phyloP scores from a whole-genome alignment of 352 stramenopile species.

The Phytophthora aleatoria region DNA sequence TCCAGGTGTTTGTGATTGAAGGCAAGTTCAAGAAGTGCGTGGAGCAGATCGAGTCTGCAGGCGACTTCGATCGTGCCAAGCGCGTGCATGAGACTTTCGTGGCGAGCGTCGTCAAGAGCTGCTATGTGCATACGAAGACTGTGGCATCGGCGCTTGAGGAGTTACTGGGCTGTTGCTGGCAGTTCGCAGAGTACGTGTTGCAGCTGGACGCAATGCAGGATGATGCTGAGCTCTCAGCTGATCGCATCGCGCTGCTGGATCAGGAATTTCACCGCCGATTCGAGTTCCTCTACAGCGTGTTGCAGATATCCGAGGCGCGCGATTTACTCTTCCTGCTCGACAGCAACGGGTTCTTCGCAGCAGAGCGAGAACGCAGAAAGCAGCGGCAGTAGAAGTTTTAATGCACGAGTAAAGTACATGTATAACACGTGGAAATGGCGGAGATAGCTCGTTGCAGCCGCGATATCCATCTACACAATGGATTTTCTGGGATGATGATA shows the following conservation, averaged over 20 bases:
- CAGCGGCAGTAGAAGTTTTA: slow-evolving; percentile 16
- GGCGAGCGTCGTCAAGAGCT: slow-evolving; percentile 64
- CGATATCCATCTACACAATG: slow-evolving; percentile 29
- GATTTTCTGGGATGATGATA: slow-evolving; percentile 37
- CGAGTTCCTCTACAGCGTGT: slow-evolving; percentile 63
- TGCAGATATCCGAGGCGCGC: slow-evolving; percentile 65
- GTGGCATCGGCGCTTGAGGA: slow-evolving; percentile 64
- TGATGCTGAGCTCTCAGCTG: slow-evolving; percentile 23
- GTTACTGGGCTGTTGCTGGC: slow-evolving; percentile 67
- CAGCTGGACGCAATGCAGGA: slow-evolving; percentile 33
- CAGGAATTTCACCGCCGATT: slow-evolving; percentile 65
- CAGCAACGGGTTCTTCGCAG: slow-evolving; percentile 71
- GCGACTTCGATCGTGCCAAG: slow-evolving; percentile 77
- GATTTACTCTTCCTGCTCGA: slow-evolving; percentile 78
- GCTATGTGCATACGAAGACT: slow-evolving; percentile 72
- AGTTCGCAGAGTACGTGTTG: slow-evolving; percentile 71
- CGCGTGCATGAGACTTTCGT: slow-evolving; percentile 75
- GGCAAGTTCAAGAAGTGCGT: slow-evolving; percentile 63
- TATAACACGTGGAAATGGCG: slow-evolving; percentile 7
- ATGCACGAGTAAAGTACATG: slow-evolving; percentile 12
- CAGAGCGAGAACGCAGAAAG: slow-evolving; percentile 45
- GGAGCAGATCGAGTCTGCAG: slow-evolving; percentile 46
- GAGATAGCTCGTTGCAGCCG: slow-evolving; percentile 15
- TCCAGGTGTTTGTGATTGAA: slow-evolving; percentile 83
- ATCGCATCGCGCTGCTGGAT: slow-evolving; percentile 46